Conservation (phyloP, 495 filamentous ascomycete genomes). For the Lophiotrema nucula region DNA sequence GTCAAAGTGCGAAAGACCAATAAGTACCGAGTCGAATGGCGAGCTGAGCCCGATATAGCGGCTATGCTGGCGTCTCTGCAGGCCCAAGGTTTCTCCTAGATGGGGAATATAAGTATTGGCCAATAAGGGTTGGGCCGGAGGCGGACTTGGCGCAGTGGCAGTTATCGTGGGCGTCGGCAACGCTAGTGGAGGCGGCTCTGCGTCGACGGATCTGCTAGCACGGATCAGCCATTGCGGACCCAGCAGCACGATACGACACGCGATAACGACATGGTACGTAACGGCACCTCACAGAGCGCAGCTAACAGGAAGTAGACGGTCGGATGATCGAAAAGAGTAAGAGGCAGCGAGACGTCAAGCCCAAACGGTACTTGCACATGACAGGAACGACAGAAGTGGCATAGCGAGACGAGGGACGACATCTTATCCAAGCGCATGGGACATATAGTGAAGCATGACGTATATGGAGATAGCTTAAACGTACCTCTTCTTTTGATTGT, state of each 20-base stretch:
- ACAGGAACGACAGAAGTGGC: constrained; percentile 16
- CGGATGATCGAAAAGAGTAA: not conserved
- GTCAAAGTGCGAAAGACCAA: constrained; percentile 70
- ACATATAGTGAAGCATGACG: constrained; percentile 6
- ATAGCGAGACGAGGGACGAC: constrained; percentile 8
- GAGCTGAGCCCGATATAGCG: constrained; percentile 52
- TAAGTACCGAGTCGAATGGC: constrained; percentile 70
- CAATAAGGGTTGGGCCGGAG: constrained; percentile 22
- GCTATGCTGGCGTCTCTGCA: constrained; percentile 43
- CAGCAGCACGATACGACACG: too few species aligned
- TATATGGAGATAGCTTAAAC: too few species aligned
- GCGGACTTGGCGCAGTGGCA: constrained; percentile 34
- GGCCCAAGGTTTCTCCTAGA: constrained; percentile 42
- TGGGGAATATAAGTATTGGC: constrained; percentile 21
- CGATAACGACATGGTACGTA: not conserved
- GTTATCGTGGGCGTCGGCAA: constrained; percentile 37
- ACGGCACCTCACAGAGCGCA: not conserved
- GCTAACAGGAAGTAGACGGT: not conserved
- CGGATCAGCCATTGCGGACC: constrained; percentile 17
- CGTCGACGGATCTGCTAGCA: constrained; percentile 35
- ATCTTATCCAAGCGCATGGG: constrained; percentile 3
- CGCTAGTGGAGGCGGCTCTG: constrained; percentile 37
- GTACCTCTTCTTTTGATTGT: constrained; percentile 38
- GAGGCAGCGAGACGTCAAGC: not conserved
- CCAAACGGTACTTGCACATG: too few species aligned